Percentiles rank a stretch among this genome's conserved stretches.
Conservation (phyloP, 1,139 yeast species). For the Saccharomyces hybrid region DNA sequence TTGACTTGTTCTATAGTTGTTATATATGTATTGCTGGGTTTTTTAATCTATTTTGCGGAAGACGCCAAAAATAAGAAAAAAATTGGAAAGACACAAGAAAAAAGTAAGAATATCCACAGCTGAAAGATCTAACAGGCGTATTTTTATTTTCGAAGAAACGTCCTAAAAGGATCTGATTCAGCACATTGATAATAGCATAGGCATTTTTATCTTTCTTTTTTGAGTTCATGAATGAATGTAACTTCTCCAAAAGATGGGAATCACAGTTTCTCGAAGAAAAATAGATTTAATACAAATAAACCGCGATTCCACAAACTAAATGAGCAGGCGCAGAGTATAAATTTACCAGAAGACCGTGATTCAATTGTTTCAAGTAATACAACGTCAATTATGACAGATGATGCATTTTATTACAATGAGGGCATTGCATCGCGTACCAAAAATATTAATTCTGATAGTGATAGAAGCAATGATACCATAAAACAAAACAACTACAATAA, state of each 20-base stretch:
- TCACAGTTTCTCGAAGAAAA: not conserved
- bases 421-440: conserved; percentile 7
- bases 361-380: conserved; percentile 17
- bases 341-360: not conserved
- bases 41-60: not conserved
- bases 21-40: not conserved
- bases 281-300: not conserved
- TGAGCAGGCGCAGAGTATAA: not conserved
- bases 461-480: not conserved
- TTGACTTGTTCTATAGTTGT: too few relatives aligned
- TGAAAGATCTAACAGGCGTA: not conserved
- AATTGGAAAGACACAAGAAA: not conserved
- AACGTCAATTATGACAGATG: conserved; percentile 15
- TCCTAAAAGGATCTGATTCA: not conserved
- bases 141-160: not conserved
- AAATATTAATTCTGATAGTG: not conserved
- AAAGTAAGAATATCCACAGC: not conserved
- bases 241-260: not conserved
- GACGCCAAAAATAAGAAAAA: not conserved
- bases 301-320: not conserved
- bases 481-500: not conserved
- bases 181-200: not conserved
- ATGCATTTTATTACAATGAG: conserved; percentile 1
- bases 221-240: not conserved
- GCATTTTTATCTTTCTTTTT: not conserved